Evolutionary conservation across 345 rosid species (phyloP).

Genomic region (Jatropha curcas): DNA sequence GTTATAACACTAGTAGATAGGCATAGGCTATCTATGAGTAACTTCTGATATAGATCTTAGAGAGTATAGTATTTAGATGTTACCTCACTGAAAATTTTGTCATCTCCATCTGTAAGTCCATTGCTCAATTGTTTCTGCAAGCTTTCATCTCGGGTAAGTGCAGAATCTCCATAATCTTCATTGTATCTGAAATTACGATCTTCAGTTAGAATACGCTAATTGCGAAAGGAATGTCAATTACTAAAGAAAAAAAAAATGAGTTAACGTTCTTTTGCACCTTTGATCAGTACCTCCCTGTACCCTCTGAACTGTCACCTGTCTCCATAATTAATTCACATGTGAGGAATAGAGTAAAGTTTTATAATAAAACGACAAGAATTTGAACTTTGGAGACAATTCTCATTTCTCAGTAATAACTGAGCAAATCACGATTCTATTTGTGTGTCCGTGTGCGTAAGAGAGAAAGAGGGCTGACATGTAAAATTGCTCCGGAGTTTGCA

Average conservation of each 20-base stretch:
- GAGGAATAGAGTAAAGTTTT: neutral
- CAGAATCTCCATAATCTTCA: constrained; percentile 49
- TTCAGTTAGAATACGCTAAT: constrained; percentile 1
- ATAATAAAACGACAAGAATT: neutral
- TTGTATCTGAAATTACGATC: constrained; percentile 25
- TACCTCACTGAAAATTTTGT: constrained; percentile 49
- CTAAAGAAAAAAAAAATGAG: constrained; percentile 6
- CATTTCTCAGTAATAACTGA: too few species aligned
- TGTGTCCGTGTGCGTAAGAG: neutral
- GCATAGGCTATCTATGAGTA: constrained; percentile 6
- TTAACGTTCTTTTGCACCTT: constrained; percentile 17
- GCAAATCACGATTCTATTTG: too few species aligned
- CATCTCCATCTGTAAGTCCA: constrained; percentile 40
- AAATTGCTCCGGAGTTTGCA: constrained; percentile 35
- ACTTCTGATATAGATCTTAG: neutral
- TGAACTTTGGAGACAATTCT: neutral
- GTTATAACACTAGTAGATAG: constrained; percentile 13
- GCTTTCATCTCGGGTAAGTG: constrained; percentile 45
- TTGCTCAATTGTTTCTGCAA: constrained; percentile 52
- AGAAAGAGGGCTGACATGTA: constrained; percentile 24
- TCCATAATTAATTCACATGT: constrained; percentile 10
- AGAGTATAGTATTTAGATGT: constrained; percentile 25
- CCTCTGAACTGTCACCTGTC: constrained; percentile 33
- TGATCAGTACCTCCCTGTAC: constrained; percentile 25
- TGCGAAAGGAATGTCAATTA: constrained; percentile 5